Evolutionary conservation across 306 rosid species (phyloP).

Genomic region (Glycine latifolia): DNA sequence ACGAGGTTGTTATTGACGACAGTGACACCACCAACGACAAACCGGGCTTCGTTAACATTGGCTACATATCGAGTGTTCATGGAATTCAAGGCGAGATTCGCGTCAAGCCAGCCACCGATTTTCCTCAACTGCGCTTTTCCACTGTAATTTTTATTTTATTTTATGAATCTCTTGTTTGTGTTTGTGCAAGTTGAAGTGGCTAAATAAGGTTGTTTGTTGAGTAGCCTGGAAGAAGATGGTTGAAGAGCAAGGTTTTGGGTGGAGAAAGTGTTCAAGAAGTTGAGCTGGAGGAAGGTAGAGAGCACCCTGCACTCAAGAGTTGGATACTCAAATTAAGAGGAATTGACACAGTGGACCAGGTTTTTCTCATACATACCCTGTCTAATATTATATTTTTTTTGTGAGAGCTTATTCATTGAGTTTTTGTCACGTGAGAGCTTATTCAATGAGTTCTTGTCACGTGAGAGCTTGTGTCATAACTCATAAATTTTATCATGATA

Average conservation of each 20-base stretch:
- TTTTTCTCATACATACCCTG: not conserved
- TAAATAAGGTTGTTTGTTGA: constrained; percentile 17
- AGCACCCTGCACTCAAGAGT: constrained; percentile 78
- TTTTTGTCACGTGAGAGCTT: too few species aligned
- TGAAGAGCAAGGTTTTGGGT: constrained; percentile 67
- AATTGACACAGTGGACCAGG: constrained; percentile 78
- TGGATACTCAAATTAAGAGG: constrained; percentile 88
- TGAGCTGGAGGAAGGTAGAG: constrained; percentile 89
- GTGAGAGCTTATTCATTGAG: too few species aligned
- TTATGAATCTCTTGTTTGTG: not conserved
- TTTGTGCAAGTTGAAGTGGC: not conserved
- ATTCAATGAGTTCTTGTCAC: too few species aligned
- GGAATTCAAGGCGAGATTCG: constrained; percentile 86
- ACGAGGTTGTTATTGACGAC: constrained; percentile 53
- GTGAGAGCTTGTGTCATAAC: not conserved
- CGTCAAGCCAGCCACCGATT: constrained; percentile 75
- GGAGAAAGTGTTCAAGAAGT: constrained; percentile 68
- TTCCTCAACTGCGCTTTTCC: constrained; percentile 84
- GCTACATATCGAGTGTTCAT: constrained; percentile 75
- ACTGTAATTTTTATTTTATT: constrained; percentile 47
- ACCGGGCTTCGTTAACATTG: constrained; percentile 68
- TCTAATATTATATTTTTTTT: too few species aligned
- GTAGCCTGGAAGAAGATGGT: constrained; percentile 93
- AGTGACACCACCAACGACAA: constrained; percentile 11
- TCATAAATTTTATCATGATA: not conserved